Base-by-base conservation (phyloP, 108 stramenopile species). In the Cyclotella atomus region DNA sequence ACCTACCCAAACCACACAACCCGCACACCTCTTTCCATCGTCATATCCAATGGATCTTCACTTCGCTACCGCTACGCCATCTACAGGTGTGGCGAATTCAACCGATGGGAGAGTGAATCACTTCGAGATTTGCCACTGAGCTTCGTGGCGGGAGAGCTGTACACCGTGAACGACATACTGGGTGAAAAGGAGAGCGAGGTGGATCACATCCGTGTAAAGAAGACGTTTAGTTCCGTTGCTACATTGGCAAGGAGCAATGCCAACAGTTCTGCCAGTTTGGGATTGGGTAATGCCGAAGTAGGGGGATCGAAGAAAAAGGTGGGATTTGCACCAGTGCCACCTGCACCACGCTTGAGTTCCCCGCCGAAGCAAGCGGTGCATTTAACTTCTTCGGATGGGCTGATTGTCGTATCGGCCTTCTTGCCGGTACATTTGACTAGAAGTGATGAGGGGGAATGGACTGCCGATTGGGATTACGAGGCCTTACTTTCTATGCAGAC, bases 401-500 rank as follows among this genome's bases (percentile, higher is more conserved):
- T 92, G 25, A 89, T 94, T 25, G 95, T 96, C 6, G 95, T 92
- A n/a, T 84, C 82, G 20, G 87, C 88, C 21, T 96, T 96, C 85
- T 80, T 96, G 14, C 95, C 95, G 2, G 91, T 96, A 0, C 79
- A 91, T 47, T 53, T 96, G 29, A 88, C 89, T 50, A 86, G 94
- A 16, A 68, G 75, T 23, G 81, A 82, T 24, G 55, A 69, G 2
- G 88, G 88, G 46, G 74, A 89, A 54, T 94, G 93, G 93, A 73
- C 77, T 0, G 93, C 90, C 9, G 91, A 91, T 76, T 97, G 97
- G 99, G 97, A 99, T 87, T 95, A 97, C 66, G 97, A 98, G 66
- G 89, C 88, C 23, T 78, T 99, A 56, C 83, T 99, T 23, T 90
- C 91, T 24, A 93, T 98, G 85, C 95, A 97, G 71, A 92, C 94